These are phyloP conservation scores for Astragalus glycyphyllos DNA, from an alignment of 306 rosid species.

Conservation along the genomic window DNA sequence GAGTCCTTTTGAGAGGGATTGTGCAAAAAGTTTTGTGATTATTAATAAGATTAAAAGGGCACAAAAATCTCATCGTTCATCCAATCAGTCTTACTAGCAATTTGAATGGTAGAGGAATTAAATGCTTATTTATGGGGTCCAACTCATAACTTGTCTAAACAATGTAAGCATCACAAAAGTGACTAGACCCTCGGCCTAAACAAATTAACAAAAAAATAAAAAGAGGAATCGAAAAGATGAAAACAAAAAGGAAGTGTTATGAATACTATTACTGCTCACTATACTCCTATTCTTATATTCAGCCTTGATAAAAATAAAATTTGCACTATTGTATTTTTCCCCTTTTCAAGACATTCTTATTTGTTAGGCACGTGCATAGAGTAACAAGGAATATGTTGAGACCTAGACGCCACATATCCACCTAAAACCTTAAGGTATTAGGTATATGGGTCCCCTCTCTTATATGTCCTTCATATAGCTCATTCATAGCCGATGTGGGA, in stretches of 20 bases:
- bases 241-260: too few relatives aligned
- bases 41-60: slow-evolving; percentile 12
- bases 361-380: neutral
- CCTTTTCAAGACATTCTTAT: neutral
- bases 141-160: slow-evolving; percentile 46
- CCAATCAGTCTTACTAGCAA: slow-evolving; percentile 21
- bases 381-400: neutral
- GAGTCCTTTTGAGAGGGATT: neutral
- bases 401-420: too few relatives aligned
- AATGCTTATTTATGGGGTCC: slow-evolving; percentile 44
- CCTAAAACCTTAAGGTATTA: too few relatives aligned
- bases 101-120: slow-evolving; percentile 42
- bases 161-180: slow-evolving; percentile 43
- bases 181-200: slow-evolving; percentile 7
- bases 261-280: too few relatives aligned
- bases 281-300: too few relatives aligned
- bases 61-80: neutral
- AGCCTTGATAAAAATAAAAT: too few relatives aligned
- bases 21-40: neutral
- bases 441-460: too few relatives aligned
- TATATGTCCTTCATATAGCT: too few relatives aligned
- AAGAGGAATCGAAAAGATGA: neutral
- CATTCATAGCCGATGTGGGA: too few relatives aligned
- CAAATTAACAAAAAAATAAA: neutral
- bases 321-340: neutral